These are phyloP conservation scores for Dendryphion nanum DNA, from an alignment of 2,329 filamentous ascomycete genomes.

Conservation along the genomic window DNA sequence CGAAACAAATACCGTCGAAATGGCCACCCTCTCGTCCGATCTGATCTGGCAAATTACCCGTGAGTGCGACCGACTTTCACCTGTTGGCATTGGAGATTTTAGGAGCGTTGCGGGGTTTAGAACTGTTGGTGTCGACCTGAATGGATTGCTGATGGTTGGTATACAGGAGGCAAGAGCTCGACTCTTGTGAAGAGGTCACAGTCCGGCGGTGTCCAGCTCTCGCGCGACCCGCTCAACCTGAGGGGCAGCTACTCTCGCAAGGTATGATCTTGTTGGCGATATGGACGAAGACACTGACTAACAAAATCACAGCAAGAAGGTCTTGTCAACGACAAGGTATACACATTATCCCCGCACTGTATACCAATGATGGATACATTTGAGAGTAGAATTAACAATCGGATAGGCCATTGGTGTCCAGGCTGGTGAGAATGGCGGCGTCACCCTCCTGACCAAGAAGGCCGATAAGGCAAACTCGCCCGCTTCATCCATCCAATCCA, in stretches of 20 bases:
- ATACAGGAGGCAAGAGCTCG: constrained; percentile 79
- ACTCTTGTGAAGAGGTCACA: constrained; percentile 88
- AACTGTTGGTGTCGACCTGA: constrained; percentile 6
- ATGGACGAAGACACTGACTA: constrained; percentile 17
- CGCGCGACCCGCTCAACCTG: constrained; percentile 91
- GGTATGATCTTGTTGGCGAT: constrained; percentile 51
- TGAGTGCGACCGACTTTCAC: constrained; percentile 55
- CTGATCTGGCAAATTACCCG: constrained; percentile 93
- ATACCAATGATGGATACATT: constrained; percentile 2
- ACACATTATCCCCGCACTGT: constrained; percentile 1
- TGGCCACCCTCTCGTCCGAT: constrained; percentile 75
- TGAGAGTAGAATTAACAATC: neutral
- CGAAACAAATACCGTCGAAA: constrained; percentile 33
- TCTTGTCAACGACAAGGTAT: constrained; percentile 91
- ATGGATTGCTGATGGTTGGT: neutral
- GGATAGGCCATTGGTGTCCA: constrained; percentile 77
- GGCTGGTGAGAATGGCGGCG: constrained; percentile 72
- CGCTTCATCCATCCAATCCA: constrained; percentile 61
- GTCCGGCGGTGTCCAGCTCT: constrained; percentile 82
- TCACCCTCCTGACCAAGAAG: constrained; percentile 86
- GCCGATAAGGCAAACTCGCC: constrained; percentile 69
- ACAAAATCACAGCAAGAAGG: constrained; percentile 69
- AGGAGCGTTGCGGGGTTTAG: neutral
- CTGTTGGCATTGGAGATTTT: constrained; percentile 6
- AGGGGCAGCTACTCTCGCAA: constrained; percentile 89